phyloP scores from a whole-genome alignment of 371 early-diverging fungal genomes.

The Apophysomyces ossiformis region DNA sequence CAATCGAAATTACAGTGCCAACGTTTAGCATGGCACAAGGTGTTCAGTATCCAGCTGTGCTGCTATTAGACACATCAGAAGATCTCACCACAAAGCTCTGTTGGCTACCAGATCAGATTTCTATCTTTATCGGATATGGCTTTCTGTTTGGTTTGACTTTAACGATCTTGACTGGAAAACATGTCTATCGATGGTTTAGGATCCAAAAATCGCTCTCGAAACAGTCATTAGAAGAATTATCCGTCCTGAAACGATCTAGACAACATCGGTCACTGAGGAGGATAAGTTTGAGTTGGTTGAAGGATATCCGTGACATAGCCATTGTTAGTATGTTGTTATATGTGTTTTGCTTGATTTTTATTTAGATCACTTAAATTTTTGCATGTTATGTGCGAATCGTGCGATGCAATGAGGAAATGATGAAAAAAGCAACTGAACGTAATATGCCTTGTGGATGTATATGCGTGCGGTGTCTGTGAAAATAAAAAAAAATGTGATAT shows the following conservation, averaged over 20 bases:
- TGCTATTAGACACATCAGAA: constrained; percentile 30
- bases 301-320: constrained; percentile 25
- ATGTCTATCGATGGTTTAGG: constrained; percentile 5
- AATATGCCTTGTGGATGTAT: background rate
- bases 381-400: constrained; percentile 4
- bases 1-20: constrained; percentile 48
- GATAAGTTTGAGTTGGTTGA: constrained; percentile 13
- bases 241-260: background rate
- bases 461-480: background rate
- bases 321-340: constrained; percentile 24
- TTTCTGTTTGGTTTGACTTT: constrained; percentile 25
- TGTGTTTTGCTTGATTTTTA: constrained; percentile 26
- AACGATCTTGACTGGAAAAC: background rate
- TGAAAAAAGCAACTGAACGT: background rate
- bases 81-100: constrained; percentile 27
- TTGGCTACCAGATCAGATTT: constrained; percentile 47
- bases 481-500: background rate
- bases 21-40: constrained; percentile 69
- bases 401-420: constrained; percentile 7
- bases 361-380: constrained; percentile 20
- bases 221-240: background rate
- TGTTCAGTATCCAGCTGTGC: constrained; percentile 46
- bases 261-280: background rate
- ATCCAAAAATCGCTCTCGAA: background rate
- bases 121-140: constrained; percentile 40